Evolutionary conservation across 1,284 basidiomycete species (phyloP).

Genomic region (Leccinum angustisporum): DNA sequence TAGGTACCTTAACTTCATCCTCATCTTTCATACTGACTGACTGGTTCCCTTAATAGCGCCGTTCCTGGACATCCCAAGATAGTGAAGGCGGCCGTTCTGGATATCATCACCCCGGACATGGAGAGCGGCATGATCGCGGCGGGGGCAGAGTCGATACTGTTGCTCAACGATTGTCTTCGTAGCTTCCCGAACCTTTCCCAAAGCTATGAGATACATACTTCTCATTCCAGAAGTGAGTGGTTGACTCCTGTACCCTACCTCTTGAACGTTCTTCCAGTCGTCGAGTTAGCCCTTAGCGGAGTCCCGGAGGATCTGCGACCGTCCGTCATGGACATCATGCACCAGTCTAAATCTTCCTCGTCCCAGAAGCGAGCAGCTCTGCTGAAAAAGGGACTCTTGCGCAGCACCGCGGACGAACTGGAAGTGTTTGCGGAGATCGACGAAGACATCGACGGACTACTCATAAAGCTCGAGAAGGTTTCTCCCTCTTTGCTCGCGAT

Average conservation of each 20-base stretch:
- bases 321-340: conserved; percentile 59
- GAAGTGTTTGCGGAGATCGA: conserved; percentile 66
- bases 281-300: conserved; percentile 59
- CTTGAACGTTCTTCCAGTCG: conserved; percentile 44
- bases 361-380: conserved; percentile 69
- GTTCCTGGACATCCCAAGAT: conserved; percentile 70
- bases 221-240: conserved; percentile 66
- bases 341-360: conserved; percentile 58
- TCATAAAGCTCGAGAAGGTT: conserved; percentile 59
- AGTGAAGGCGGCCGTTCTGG: conserved; percentile 72
- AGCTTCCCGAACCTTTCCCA: conserved; percentile 67
- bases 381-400: conserved; percentile 62
- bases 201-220: conserved; percentile 70
- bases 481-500: conserved; percentile 51
- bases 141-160: conserved; percentile 66
- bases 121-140: conserved; percentile 60
- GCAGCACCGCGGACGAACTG: conserved; percentile 65
- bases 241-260: neutral
- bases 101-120: conserved; percentile 76
- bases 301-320: conserved; percentile 54
- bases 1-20: conserved; percentile 42
- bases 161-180: conserved; percentile 64
- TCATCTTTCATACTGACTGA: neutral
- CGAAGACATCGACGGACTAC: conserved; percentile 57
- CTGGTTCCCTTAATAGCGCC: conserved; percentile 38